Evolutionary conservation across 345 rosid species (phyloP).

Genomic region (Boechera stricta): DNA sequence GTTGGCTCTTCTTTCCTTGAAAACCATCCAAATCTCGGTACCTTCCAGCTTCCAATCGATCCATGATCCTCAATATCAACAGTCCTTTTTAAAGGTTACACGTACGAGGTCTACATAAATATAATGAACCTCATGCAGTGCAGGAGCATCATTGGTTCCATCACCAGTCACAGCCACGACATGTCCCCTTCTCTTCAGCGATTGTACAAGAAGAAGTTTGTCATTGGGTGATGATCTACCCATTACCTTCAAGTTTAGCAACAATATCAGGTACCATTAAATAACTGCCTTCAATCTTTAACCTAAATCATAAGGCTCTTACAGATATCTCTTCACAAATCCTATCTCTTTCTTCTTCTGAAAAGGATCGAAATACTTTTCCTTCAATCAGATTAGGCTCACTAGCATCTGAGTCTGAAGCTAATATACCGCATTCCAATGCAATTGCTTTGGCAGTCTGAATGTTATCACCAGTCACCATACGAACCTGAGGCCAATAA

Average conservation of each 20-base stretch:
- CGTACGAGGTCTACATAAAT: conserved; percentile 7
- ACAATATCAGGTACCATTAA: conserved; percentile 25
- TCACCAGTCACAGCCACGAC: conserved; percentile 96
- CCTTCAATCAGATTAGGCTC: conserved; percentile 89
- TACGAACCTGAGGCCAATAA: conserved; percentile 68
- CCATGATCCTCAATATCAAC: conserved; percentile 31
- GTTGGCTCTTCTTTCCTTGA: conserved; percentile 41
- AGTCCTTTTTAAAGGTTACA: neutral
- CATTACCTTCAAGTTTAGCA: conserved; percentile 68
- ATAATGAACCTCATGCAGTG: conserved; percentile 73
- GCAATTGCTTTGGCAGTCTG: conserved; percentile 98
- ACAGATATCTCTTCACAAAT: conserved; percentile 85
- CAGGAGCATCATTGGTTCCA: conserved; percentile 97
- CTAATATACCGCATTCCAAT: conserved; percentile 88
- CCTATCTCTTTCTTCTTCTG: conserved; percentile 74
- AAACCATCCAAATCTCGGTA: conserved; percentile 42
- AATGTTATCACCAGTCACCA: conserved; percentile 98
- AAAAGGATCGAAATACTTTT: conserved; percentile 66
- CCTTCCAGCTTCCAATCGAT: conserved; percentile 50
- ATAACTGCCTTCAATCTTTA: conserved; percentile 21
- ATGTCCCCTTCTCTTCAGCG: conserved; percentile 69
- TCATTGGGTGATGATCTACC: conserved; percentile 91
- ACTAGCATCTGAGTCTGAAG: conserved; percentile 59
- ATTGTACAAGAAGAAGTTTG: conserved; percentile 90
- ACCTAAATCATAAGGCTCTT: conserved; percentile 34